phyloP scores from a whole-genome alignment of 768 basidiomycete species.

The Kwoniella dendrophila region DNA sequence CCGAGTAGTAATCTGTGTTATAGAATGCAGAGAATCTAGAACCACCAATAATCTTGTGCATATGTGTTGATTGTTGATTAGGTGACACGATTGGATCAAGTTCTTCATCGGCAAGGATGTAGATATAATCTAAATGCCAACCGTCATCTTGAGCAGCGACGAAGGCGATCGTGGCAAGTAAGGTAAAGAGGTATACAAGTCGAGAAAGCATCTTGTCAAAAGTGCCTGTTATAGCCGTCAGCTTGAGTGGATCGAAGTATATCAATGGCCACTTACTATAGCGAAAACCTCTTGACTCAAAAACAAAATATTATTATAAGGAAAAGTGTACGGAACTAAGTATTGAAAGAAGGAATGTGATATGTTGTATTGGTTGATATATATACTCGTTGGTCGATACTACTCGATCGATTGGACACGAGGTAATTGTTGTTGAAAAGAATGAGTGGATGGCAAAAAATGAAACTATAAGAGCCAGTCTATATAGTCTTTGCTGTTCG shows the following conservation, averaged over 20 bases:
- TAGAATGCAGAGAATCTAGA: slow-evolving; percentile 44
- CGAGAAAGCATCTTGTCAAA: slow-evolving; percentile 17
- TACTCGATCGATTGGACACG: neutral
- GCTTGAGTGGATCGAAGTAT: neutral
- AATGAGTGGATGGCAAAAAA: slow-evolving; percentile 6
- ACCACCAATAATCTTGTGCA: slow-evolving; percentile 52
- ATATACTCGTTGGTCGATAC: neutral
- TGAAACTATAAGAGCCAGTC: slow-evolving; percentile 17
- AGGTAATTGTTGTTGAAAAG: neutral
- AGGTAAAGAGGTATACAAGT: slow-evolving; percentile 19
- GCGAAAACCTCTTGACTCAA: neutral
- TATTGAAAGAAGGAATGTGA: neutral
- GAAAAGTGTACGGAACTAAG: neutral
- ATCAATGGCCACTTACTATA: neutral
- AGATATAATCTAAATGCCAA: slow-evolving; percentile 40
- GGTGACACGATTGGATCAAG: slow-evolving; percentile 51
- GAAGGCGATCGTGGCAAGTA: slow-evolving; percentile 16
- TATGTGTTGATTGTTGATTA: slow-evolving; percentile 37
- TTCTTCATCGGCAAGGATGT: slow-evolving; percentile 40
- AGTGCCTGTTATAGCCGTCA: neutral
- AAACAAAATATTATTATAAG: neutral
- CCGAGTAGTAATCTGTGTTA: slow-evolving; percentile 32
- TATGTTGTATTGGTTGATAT: neutral
- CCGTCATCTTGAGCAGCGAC: slow-evolving; percentile 25
- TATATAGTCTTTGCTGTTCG: slow-evolving; percentile 12